Conservation (phyloP, 129 eudicot genomes). For the Artemisia tridentata region DNA sequence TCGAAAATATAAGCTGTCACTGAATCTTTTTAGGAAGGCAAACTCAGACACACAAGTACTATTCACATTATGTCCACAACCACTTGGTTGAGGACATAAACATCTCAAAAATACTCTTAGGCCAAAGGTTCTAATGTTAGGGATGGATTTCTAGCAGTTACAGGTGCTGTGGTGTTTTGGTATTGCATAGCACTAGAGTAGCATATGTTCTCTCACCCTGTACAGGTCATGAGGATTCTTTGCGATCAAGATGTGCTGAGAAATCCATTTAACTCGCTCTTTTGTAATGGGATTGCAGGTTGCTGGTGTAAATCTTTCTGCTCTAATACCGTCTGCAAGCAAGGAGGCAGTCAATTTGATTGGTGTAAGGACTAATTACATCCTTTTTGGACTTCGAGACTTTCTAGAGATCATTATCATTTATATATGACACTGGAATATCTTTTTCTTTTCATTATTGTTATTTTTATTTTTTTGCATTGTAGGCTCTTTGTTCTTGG, state of each 20-base stretch:
- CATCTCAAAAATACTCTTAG: too few species aligned
- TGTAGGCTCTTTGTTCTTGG: slow-evolving; percentile 90
- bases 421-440: neutral
- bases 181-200: too few species aligned
- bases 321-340: slow-evolving; percentile 72
- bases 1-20: too few species aligned
- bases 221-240: neutral
- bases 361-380: slow-evolving; percentile 38
- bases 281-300: slow-evolving; percentile 40
- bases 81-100: too few species aligned
- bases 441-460: neutral
- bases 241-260: slow-evolving; percentile 3
- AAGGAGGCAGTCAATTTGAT: slow-evolving; percentile 67
- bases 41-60: too few species aligned
- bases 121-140: too few species aligned
- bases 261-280: neutral
- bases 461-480: slow-evolving; percentile 1
- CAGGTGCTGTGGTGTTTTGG: neutral
- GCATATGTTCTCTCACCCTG: too few species aligned
- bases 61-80: too few species aligned
- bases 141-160: neutral
- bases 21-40: too few species aligned
- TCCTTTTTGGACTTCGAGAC: neutral
- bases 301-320: slow-evolving; percentile 65
- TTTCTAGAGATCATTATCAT: slow-evolving; percentile 2